Base-by-base conservation (phyloP, 306 rosid genomes). In the Quercus robur region DNA sequence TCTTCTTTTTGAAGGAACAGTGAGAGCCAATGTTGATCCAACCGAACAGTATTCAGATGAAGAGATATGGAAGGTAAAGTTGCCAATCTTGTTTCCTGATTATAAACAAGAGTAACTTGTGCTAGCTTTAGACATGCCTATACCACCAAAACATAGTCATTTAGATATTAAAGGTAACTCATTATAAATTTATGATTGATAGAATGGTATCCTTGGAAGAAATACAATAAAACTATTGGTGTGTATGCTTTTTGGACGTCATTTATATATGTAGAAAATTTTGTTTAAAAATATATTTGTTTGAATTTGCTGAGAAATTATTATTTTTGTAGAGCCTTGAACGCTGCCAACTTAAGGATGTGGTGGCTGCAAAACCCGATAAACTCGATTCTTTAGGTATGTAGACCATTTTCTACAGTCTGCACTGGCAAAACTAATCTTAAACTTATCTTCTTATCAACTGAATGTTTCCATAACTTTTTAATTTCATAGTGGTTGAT, bases 1-100 rank as follows among this genome's bases (percentile, higher is more conserved):
- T n/a, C n/a, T 95, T 21, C 99, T 95, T 77, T 95, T 95, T 30
- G 98, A 95, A 85, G 99, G 99, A 69, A 95, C 99, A 1, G 93
- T 95, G 5, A 84, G 98, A 84, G 91, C 87, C 88, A 95, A 95
- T 81, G 81, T 95, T 31, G 99, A 95, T 79, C 99, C 99, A 77
- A 77, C 86, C 28, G 89, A 77, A 75, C 86, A 58, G 33, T 83
- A 95, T 51, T 80, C 98, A 4, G 99, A 95, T 76, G 99, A 95
- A 52, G 94, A 93, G 35, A 93, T 95, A 75, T 95, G 99, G 99
- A 88, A 90, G 99, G 99, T 95, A 70, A 78, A 41, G 20, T 26
- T 68, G 57, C 54, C 51, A 23, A 31, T 35, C 62, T 6, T 38
- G 21, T 55, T 72, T 72, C 62, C 64, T 25, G 46, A 66, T 66